phyloP scores from a whole-genome alignment of 352 stramenopile species.

The Phytophthora tentaculata region DNA sequence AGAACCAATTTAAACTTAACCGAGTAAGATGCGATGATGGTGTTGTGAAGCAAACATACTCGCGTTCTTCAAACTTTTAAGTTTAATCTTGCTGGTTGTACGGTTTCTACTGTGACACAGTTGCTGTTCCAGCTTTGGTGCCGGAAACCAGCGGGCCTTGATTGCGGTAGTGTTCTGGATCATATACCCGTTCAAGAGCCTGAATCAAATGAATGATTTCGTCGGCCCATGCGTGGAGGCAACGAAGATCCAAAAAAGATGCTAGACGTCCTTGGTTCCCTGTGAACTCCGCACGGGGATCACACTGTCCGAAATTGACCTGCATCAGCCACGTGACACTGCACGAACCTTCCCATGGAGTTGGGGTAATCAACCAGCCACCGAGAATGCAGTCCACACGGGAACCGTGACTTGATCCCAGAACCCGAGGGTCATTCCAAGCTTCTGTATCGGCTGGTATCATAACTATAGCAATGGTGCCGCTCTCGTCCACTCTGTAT shows the following conservation, averaged over 20 bases:
- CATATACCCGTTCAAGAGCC: slow-evolving; percentile 52
- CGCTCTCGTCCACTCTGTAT: slow-evolving; percentile 65
- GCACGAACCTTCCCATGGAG: slow-evolving; percentile 63
- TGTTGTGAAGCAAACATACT: no score
- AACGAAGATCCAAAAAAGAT: slow-evolving; percentile 42
- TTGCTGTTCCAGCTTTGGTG: neutral
- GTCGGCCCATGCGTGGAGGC: slow-evolving; percentile 56
- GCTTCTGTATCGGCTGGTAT: slow-evolving; percentile 62
- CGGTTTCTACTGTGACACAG: neutral
- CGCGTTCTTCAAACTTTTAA: no score
- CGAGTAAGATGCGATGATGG: no score
- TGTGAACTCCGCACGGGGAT: slow-evolving; percentile 61
- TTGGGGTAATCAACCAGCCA: slow-evolving; percentile 71
- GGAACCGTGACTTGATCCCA: slow-evolving; percentile 1
- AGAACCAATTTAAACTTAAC: neutral
- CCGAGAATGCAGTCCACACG: slow-evolving; percentile 74
- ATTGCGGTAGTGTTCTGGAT: slow-evolving; percentile 58
- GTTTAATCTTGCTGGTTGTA: no score
- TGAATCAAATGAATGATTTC: slow-evolving; percentile 57
- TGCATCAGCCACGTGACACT: slow-evolving; percentile 85
- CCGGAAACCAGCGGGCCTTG: slow-evolving; percentile 49
- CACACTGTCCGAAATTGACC: slow-evolving; percentile 72
- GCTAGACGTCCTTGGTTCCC: slow-evolving; percentile 39
- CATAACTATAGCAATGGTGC: slow-evolving; percentile 69
- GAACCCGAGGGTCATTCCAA: slow-evolving; percentile 26